Base-by-base conservation (phyloP, 2,329 filamentous ascomycete species). In the Apiospora phragmitis region DNA sequence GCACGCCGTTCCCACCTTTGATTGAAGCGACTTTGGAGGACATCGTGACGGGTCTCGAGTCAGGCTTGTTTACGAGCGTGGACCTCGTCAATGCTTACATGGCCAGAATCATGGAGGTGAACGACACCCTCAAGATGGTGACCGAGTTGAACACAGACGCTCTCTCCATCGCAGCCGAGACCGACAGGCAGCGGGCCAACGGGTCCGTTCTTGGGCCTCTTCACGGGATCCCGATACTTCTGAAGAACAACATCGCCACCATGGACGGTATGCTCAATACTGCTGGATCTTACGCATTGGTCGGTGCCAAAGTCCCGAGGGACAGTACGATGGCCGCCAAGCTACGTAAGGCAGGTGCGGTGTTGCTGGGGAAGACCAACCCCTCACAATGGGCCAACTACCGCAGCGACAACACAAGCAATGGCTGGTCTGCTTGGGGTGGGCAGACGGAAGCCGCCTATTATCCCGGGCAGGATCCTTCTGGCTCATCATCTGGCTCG, bases 211-310 rank as follows among this genome's bases (percentile, higher is more conserved):
- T 73, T 26, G 79, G 86, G 0, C 88, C 88, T 2, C 81, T 92
- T 0, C 89, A 92, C 76, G 90, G 91, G 7, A 84, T 92, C 4
- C 91, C 90, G 0, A 86, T 92, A 32, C 79, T 92, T 6, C 83
- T 92, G 80, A 93, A 93, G 78, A 88, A 91, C 79, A 91, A 90
- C 76, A 91, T 93, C 67, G 90, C 87, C 18, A 92, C 90, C 0
- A 77, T 80, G 2, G 90, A 92, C 76, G 78, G 83, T 71, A 90
- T 92, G 88, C 86, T 89, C 75, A 92, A 88, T 72, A 90, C 81
- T 0, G 82, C 90, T 3, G 91, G 91, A 3, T 93, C 91, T 0
- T 91, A 86, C 72, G 86, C 89, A 1, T 82, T 93, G 0, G 75
- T 90, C 0, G 89, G 90, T 0, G 86, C 90, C 11, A 87, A 84